phyloP scores from a whole-genome alignment of 805 yeast species.

The Candida boleticola region DNA sequence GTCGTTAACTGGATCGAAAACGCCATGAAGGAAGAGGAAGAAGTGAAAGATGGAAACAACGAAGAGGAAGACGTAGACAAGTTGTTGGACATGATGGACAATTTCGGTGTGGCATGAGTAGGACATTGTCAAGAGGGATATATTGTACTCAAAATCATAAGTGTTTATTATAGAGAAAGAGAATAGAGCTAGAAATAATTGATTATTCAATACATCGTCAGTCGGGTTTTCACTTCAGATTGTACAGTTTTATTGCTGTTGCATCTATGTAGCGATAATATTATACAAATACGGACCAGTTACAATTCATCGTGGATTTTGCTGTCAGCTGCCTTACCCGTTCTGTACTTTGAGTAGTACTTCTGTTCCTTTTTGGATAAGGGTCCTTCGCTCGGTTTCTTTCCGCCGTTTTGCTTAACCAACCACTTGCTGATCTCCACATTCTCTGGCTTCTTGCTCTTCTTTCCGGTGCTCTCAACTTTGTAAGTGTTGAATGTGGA shows the following conservation, averaged over 20 bases:
- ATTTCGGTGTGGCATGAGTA: slow-evolving; percentile 6
- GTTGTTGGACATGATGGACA: slow-evolving; percentile 40
- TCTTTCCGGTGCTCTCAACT: too few relatives aligned
- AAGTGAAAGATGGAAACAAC: background rate
- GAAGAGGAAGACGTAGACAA: slow-evolving; percentile 27
- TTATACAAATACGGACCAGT: background rate
- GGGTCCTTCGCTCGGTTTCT: slow-evolving; percentile 34
- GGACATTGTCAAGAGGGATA: background rate
- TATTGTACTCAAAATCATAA: too few relatives aligned
- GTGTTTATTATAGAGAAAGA: too few relatives aligned
- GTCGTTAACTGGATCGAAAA: slow-evolving; percentile 39
- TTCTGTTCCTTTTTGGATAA: slow-evolving; percentile 33
- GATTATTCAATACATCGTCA: too few relatives aligned
- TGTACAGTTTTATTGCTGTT: too few relatives aligned
- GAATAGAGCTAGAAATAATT: too few relatives aligned
- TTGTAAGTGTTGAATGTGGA: slow-evolving; percentile 20
- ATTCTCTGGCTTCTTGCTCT: slow-evolving; percentile 29
- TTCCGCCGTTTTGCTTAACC: slow-evolving; percentile 18
- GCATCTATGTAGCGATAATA: too few relatives aligned
- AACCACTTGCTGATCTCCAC: slow-evolving; percentile 33
- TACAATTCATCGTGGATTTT: slow-evolving; percentile 29
- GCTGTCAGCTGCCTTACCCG: slow-evolving; percentile 18
- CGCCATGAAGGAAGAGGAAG: slow-evolving; percentile 6
- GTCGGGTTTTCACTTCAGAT: too few relatives aligned
- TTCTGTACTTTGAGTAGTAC: slow-evolving; percentile 28